Conservation (phyloP, 108 stramenopile genomes). For the Cyclotella cryptica region DNA sequence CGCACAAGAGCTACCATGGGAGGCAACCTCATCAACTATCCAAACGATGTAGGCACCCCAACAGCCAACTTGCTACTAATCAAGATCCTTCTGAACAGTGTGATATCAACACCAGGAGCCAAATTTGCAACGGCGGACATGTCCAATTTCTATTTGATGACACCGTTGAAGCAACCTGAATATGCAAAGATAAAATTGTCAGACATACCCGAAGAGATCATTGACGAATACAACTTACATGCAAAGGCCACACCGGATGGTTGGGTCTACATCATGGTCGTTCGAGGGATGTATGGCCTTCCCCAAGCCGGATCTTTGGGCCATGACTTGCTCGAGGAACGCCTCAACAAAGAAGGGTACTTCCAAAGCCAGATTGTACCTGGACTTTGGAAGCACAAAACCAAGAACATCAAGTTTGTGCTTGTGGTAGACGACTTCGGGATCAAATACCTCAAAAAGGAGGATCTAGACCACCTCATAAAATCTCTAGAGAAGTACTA, state of each 20-base stretch:
- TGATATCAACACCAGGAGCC: not conserved
- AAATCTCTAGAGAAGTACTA: not conserved
- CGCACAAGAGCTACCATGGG: not conserved
- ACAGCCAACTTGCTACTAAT: constrained; percentile 29
- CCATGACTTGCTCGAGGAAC: not conserved
- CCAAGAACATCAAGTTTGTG: not conserved
- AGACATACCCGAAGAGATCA: constrained; percentile 26
- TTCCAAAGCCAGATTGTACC: not conserved
- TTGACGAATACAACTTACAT: not conserved
- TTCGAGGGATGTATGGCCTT: not conserved
- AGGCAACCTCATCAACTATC: constrained; percentile 44
- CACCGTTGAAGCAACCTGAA: not conserved
- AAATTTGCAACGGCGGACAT: constrained; percentile 27
- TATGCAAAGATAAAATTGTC: constrained; percentile 10
- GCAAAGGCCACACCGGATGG: not conserved
- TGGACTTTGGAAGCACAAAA: not conserved
- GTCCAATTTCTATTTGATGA: constrained; percentile 25
- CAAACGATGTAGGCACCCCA: constrained; percentile 27
- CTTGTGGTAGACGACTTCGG: not conserved
- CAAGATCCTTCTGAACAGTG: not conserved
- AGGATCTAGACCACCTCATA: not conserved
- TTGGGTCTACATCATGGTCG: not conserved
- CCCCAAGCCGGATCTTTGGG: not conserved
- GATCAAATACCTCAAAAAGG: not conserved
- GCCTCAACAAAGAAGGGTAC: too few relatives aligned